Evolutionary conservation across 768 basidiomycete species (phyloP), one percentile per base, ranked within the genome.

Genomic region (Hydnum rufescens): DNA sequence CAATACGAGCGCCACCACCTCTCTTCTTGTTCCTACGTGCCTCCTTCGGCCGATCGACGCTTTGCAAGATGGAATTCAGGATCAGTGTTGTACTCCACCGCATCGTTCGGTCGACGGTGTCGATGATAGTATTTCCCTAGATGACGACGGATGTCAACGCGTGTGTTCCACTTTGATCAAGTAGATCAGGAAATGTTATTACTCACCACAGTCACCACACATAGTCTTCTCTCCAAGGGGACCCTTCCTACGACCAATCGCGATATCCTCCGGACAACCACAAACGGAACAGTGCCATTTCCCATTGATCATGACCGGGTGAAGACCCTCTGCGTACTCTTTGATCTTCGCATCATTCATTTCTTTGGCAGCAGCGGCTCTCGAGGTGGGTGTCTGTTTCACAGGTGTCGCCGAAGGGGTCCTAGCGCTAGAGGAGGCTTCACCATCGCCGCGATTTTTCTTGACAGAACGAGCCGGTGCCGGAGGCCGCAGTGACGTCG

Each of bases 251-350:
- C 86, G 69, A 2, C 89, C 89, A 42, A 88, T 68, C 2, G 87
- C 85, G 53, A 93, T 78, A 58, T 68, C 76, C 61, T 87, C 88
- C 0, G 90, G 90, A 62, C 84, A 84, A 3, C 90, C 90, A 59
- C 87, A 95, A 61, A 89, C 93, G 19, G 86, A 88, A 62, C 90
- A 96, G 66, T 89, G 86, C 90, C 90, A 95, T 3, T 84, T 72
- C 1, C 85, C 87, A 58, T 89, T 70, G 61, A 89, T 81, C 59
- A 75, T 71, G 62, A 87, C 84, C 34, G 79, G 71, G 60, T 84
- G 84, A 61, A 85, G 82, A 4, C 83, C 81, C 59, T 87, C 80
- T 36, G 78, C 78, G 61, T 78, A 84, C 64, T 84, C 84, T 61
- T 72, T 79, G 63, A 84, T 82, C 64, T 86, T 87, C 22, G 85